Percentiles rank a stretch among this genome's conserved stretches.
Conservation (phyloP, 495 filamentous ascomycete genomes). For the Xylaria longipes region DNA sequence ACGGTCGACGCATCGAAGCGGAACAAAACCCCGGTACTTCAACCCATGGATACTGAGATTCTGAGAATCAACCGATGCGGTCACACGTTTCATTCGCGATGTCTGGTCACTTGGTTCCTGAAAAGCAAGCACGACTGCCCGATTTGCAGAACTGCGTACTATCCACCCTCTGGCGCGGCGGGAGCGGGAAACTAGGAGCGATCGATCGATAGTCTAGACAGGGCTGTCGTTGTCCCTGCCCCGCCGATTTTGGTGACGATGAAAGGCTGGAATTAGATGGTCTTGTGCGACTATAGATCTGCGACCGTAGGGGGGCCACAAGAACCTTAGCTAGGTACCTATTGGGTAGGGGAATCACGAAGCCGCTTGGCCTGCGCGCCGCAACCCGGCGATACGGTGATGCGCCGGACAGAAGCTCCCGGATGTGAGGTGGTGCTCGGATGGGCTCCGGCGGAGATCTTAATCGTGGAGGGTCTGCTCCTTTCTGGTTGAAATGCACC, state of each 20-base stretch:
- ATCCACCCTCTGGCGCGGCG: background rate
- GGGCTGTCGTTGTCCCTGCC: background rate
- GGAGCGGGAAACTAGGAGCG: background rate
- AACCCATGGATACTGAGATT: slow-evolving; percentile 30
- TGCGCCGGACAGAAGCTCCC: background rate
- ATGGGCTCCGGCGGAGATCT: background rate
- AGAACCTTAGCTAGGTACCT: too few relatives aligned
- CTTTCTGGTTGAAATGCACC: background rate
- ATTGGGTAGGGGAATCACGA: background rate
- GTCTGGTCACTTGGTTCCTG: slow-evolving; percentile 35
- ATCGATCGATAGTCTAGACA: background rate
- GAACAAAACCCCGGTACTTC: slow-evolving; percentile 5
- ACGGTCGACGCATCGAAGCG: background rate
- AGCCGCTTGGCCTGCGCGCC: background rate
- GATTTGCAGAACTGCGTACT: slow-evolving; percentile 32
- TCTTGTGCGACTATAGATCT: background rate
- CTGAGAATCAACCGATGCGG: slow-evolving; percentile 33
- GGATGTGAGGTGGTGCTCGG: background rate
- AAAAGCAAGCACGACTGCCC: slow-evolving; percentile 32
- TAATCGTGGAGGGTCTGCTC: background rate
- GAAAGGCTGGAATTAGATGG: background rate
- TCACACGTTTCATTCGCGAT: slow-evolving; percentile 37
- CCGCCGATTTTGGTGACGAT: background rate
- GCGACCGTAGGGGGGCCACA: background rate
- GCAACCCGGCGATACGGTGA: background rate